Percentiles rank a stretch among this genome's conserved stretches.
Conservation (phyloP, 805 yeast genomes). For the Metschnikowia lunata region DNA sequence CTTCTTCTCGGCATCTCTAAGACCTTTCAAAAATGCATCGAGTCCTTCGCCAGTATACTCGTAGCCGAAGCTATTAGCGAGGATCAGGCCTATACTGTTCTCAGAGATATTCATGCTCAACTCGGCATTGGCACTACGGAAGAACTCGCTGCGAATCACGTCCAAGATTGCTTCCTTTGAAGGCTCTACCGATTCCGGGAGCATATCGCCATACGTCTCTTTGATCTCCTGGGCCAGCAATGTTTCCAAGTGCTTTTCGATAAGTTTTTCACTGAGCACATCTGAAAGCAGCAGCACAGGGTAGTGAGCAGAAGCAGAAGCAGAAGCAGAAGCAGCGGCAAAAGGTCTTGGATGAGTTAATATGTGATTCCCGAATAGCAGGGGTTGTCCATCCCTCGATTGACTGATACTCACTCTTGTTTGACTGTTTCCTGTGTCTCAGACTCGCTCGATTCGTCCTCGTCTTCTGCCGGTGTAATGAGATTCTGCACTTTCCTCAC, state of each 20-base stretch:
- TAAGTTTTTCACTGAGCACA: constrained; percentile 27
- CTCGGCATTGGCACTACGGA: constrained; percentile 38
- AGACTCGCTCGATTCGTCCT: constrained; percentile 4
- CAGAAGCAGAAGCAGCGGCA: background rate
- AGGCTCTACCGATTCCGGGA: constrained; percentile 41
- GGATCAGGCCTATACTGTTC: constrained; percentile 45
- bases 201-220: constrained; percentile 25
- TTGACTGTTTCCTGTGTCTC: background rate
- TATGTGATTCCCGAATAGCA: background rate
- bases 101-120: constrained; percentile 39
- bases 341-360: background rate
- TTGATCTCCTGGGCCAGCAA: constrained; percentile 28
- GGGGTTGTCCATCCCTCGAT: background rate
- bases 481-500: constrained; percentile 19
- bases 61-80: constrained; percentile 46
- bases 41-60: constrained; percentile 55
- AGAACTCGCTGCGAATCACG: constrained; percentile 47
- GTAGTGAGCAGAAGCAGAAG: constrained; percentile 2
- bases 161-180: constrained; percentile 37
- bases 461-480: constrained; percentile 17
- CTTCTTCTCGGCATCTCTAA: constrained; percentile 23
- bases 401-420: constrained; percentile 5
- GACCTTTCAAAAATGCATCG: constrained; percentile 44
- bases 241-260: constrained; percentile 30
- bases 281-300: constrained; percentile 21